phyloP scores from a whole-genome alignment of 2,329 filamentous ascomycete genomes.

The Chaetomium olivaceum region DNA sequence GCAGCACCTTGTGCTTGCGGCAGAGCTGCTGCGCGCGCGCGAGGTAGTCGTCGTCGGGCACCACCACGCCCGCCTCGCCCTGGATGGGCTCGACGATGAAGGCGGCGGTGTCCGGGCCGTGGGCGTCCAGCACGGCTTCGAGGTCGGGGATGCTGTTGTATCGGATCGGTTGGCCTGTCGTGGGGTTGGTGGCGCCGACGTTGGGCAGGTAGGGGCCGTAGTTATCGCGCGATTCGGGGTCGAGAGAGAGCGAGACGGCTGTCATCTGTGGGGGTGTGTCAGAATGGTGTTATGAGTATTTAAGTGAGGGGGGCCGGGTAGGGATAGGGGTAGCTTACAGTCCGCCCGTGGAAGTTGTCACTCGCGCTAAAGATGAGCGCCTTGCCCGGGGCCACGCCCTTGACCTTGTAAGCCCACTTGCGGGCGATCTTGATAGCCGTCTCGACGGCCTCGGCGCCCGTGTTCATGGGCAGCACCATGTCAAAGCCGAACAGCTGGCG shows the following conservation, averaged over 20 bases:
- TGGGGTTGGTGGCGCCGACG: constrained; percentile 74
- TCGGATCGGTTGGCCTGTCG: constrained; percentile 73
- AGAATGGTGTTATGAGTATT: neutral
- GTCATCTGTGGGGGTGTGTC: constrained; percentile 64
- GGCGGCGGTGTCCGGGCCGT: constrained; percentile 83
- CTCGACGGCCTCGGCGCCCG: constrained; percentile 93
- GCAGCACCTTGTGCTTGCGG: constrained; percentile 89
- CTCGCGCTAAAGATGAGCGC: constrained; percentile 80
- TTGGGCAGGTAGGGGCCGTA: constrained; percentile 95
- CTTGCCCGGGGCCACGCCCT: constrained; percentile 81
- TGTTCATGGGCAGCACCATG: constrained; percentile 99
- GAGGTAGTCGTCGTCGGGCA: constrained; percentile 89
- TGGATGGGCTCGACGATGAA: constrained; percentile 97
- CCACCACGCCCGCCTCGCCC: constrained; percentile 94
- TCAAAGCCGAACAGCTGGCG: constrained; percentile 89
- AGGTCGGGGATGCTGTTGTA: constrained; percentile 86
- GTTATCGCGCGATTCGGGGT: constrained; percentile 93
- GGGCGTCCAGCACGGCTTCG: constrained; percentile 73
- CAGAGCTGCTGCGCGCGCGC: constrained; percentile 78
- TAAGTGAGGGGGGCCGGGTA: neutral
- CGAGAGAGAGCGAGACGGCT: constrained; percentile 91
- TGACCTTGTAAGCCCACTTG: constrained; percentile 98
- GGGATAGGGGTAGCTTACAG: constrained; percentile 57
- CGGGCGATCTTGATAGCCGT: constrained; percentile 93
- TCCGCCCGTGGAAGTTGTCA: constrained; percentile 96